Percentiles rank a stretch among this genome's conserved stretches.
Conservation (phyloP, 148 eudicot genomes). For the Dianthus caryophyllus region DNA sequence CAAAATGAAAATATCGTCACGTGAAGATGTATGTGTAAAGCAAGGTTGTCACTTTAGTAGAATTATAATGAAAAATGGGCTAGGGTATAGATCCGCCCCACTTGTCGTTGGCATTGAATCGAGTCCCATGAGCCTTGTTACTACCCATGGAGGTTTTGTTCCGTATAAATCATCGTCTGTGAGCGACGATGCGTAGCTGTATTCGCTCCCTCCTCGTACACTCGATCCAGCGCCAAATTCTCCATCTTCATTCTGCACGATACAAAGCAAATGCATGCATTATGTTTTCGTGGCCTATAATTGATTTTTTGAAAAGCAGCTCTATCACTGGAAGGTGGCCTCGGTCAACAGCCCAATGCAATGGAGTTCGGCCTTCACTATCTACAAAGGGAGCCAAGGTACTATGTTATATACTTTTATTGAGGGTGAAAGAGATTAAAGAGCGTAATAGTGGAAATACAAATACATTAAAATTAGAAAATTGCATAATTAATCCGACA, state of each 20-base stretch:
- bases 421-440: neutral
- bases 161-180: conserved; percentile 73
- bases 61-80: conserved; percentile 56
- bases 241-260: conserved; percentile 62
- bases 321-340: conserved; percentile 67
- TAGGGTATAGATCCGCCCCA: conserved; percentile 43
- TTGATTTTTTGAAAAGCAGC: conserved; percentile 48
- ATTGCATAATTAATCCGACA: neutral
- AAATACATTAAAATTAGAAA: neutral
- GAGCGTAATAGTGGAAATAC: neutral
- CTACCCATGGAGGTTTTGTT: conserved; percentile 69
- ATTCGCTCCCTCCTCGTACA: conserved; percentile 65
- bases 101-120: conserved; percentile 77
- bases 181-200: conserved; percentile 80
- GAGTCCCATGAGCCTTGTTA: conserved; percentile 93
- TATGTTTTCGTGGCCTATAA: neutral
- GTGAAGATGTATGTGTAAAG: too few relatives aligned
- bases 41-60: too few relatives aligned
- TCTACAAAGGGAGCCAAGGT: conserved; percentile 46
- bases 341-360: conserved; percentile 99
- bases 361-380: conserved; percentile 90
- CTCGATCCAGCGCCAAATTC: conserved; percentile 49
- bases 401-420: neutral
- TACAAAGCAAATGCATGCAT: neutral
- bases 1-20: too few relatives aligned